A percentile compares a stretch with the other conserved stretches of the same genome.
Conservation (phyloP, 805 yeast genomes). For the Lipomyces oligophaga region DNA sequence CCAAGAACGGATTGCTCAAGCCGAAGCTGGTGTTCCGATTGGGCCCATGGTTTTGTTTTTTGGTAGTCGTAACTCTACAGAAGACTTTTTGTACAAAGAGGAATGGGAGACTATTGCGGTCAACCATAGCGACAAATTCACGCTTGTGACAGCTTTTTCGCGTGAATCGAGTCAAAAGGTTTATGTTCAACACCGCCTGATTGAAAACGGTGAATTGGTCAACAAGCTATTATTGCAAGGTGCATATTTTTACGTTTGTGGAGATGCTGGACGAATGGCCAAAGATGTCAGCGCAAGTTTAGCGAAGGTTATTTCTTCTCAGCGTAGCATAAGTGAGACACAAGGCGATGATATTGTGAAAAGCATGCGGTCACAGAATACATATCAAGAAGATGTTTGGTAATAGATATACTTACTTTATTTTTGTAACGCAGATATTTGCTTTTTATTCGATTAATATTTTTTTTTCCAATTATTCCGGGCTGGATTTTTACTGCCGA, state of each 20-base stretch:
- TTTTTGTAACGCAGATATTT: too few species aligned
- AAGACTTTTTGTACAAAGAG: constrained; percentile 79
- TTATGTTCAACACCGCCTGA: constrained; percentile 80
- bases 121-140: constrained; percentile 57
- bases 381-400: constrained; percentile 98
- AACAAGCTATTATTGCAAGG: constrained; percentile 58
- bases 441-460: too few species aligned
- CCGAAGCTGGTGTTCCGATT: constrained; percentile 48
- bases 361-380: constrained; percentile 73
- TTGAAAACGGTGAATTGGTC: constrained; percentile 46
- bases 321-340: constrained; percentile 59
- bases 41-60: constrained; percentile 78
- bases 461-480: too few species aligned
- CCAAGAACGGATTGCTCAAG: constrained; percentile 71
- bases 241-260: constrained; percentile 92
- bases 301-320: constrained; percentile 55
- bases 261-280: constrained; percentile 95
- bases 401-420: too few species aligned
- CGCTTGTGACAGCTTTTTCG: constrained; percentile 79
- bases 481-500: too few species aligned
- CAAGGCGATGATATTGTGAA: constrained; percentile 75
- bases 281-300: constrained; percentile 79
- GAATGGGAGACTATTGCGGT: constrained; percentile 64
- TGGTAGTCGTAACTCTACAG: constrained; percentile 76
- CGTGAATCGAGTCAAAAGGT: constrained; percentile 64